Base-by-base conservation (phyloP, 192 early-diverging fungal genomes). In the Martensiomyces pterosporus region DNA sequence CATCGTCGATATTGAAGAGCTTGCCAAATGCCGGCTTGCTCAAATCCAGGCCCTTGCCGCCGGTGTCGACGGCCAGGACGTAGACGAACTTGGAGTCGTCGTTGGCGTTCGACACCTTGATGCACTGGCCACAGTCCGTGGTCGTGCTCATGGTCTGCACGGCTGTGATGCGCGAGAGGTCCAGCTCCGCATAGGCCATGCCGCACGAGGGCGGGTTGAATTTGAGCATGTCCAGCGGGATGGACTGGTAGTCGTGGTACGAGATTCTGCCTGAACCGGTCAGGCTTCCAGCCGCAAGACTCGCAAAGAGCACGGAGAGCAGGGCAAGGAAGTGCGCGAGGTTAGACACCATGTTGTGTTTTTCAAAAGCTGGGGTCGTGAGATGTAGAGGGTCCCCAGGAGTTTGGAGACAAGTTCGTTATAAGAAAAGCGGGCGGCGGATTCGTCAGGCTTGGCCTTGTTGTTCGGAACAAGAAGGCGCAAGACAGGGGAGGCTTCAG, bases 141-240 rank as follows among this genome's bases (percentile, higher is more conserved):
- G 44, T 47, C 19, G 44, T 68, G 42, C 75, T 47, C 55, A 81
- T 61, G 0, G 46, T 36, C 39, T 71, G 67, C 14, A 75, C 75
- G 1, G 79, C 79, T 2, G 79, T 81, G 40, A 81, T 79, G 9
- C 78, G 61, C 10, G 71, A 60, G 8, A 79, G 14, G 41, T 81
- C 69, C 17, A 81, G 58, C 32, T 66, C 37, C 1, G 55, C 66
- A 23, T 78, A 81, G 1, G 79, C 69, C 70, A 79, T 79, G 21
- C 79, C 79, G 46, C 79, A 81, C 10, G 67, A 66, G 3, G 78
- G 78, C 9, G 79, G 79, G 51, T 78, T 81, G 36, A 52, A 60
- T 12, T 43, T 43, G 3, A 80, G 49, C 8, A 45, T 46, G 12
- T 41, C 46, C 0, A 62, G 51, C 0, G 75, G 62, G 14, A 79